A percentile compares a stretch with the other conserved stretches of the same genome.
Conservation (phyloP, 2,329 filamentous ascomycete species). For the Fusarium drepaniforme region DNA sequence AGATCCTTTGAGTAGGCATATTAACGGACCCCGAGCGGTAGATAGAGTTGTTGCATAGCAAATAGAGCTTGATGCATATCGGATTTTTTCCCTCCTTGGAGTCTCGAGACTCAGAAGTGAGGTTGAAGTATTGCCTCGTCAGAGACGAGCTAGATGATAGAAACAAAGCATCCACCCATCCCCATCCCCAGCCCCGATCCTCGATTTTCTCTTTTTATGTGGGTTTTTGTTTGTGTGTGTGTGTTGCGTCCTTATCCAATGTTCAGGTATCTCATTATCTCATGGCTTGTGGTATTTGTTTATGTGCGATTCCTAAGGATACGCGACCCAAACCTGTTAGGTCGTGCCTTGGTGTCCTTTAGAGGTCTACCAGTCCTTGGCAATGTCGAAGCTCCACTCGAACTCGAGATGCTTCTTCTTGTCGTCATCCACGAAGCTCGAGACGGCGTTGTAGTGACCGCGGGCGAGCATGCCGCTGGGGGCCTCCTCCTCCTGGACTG, state of each 20-base stretch:
- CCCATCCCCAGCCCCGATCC: constrained; percentile 29
- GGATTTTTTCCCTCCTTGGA: constrained; percentile 26
- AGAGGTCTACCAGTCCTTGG: constrained; percentile 86
- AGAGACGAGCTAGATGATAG: constrained; percentile 31
- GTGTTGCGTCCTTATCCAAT: constrained; percentile 30
- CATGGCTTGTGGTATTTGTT: constrained; percentile 40
- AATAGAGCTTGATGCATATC: constrained; percentile 42
- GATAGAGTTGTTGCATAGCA: constrained; percentile 42
- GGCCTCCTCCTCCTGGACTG: constrained; percentile 92
- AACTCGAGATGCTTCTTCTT: constrained; percentile 91
- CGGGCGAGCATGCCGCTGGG: constrained; percentile 91
- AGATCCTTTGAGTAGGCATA: constrained; percentile 36
- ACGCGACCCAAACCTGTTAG: constrained; percentile 18
- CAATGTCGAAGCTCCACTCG: constrained; percentile 96
- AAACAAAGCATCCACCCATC: constrained; percentile 36
- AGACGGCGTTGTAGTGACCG: constrained; percentile 89
- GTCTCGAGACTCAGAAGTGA: constrained; percentile 28
- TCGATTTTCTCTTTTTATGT: constrained; percentile 27
- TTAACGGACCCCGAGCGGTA: constrained; percentile 22
- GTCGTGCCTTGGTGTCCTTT: constrained; percentile 2
- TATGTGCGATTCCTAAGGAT: constrained; percentile 13
- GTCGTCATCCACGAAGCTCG: constrained; percentile 96
- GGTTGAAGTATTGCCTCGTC: constrained; percentile 25
- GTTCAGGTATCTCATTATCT: constrained; percentile 47
- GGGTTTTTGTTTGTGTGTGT: constrained; percentile 20